Evolutionary conservation across 805 yeast genomes (phyloP).

Genomic region (Barnettozyma californica): DNA sequence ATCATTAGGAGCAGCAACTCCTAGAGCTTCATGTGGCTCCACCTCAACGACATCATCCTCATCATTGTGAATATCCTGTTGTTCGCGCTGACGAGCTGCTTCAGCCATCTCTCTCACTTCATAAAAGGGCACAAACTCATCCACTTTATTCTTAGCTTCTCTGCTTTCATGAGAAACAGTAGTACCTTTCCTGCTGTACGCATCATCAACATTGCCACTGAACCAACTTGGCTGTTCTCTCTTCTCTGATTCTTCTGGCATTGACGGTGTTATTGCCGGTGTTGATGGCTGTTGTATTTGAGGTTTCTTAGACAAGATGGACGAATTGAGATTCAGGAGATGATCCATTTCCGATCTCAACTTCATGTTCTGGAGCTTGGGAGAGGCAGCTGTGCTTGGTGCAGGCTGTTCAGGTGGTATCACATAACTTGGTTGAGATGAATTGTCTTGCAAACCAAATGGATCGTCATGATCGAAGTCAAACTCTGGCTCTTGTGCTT

Average conservation of each 20-base stretch:
- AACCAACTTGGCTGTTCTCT: slow-evolving; percentile 10
- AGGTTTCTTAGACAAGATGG: background rate
- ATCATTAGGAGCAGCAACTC: background rate
- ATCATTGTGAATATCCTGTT: background rate
- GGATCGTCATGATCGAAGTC: slow-evolving; percentile 17
- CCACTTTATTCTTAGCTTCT: slow-evolving; percentile 27
- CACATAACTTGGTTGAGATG: background rate
- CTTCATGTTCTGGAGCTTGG: background rate
- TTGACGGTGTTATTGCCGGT: background rate
- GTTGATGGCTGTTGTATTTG: background rate
- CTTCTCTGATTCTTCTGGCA: background rate
- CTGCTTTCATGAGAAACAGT: slow-evolving; percentile 16
- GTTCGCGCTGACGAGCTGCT: background rate
- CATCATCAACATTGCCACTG: background rate
- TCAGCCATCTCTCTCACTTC: slow-evolving; percentile 37
- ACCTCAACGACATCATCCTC: slow-evolving; percentile 11
- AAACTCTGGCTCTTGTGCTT: slow-evolving; percentile 21
- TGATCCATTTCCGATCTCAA: slow-evolving; percentile 20
- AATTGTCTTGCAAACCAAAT: background rate
- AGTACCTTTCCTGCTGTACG: background rate
- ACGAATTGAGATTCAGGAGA: slow-evolving; percentile 8
- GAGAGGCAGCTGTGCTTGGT: background rate
- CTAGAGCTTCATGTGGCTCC: background rate
- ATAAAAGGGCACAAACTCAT: slow-evolving; percentile 47
- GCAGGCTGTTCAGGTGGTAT: background rate